phyloP scores from a whole-genome alignment of 306 rosid species.

The Vigna nakashimae region DNA sequence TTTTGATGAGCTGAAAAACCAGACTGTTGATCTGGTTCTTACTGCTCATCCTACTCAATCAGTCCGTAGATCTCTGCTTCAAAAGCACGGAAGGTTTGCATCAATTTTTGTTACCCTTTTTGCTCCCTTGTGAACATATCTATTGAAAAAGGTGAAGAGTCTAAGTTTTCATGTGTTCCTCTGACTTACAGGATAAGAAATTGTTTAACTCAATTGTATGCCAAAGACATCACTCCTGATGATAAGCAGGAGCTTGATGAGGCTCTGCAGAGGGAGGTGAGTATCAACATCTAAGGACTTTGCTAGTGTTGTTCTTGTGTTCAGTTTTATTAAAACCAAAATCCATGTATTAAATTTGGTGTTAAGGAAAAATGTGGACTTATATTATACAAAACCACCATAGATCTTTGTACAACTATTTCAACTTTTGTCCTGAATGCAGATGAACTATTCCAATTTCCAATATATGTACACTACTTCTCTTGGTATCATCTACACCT shows the following conservation, averaged over 20 bases:
- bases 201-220: slow-evolving; percentile 72
- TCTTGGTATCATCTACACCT: slow-evolving; percentile 16
- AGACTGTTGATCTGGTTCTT: slow-evolving; percentile 91
- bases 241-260: slow-evolving; percentile 94
- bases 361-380: not conserved
- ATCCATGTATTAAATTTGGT: not conserved
- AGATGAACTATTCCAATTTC: not conserved
- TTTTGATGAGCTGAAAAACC: slow-evolving; percentile 86
- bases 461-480: not conserved
- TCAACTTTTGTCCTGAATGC: not conserved
- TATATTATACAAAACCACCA: not conserved
- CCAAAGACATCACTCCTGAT: slow-evolving; percentile 85
- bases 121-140: not conserved
- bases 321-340: not conserved
- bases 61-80: slow-evolving; percentile 92
- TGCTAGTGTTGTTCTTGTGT: not conserved
- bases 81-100: slow-evolving; percentile 87
- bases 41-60: slow-evolving; percentile 99
- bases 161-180: slow-evolving; percentile 20
- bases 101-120: not conserved
- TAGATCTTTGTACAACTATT: not conserved
- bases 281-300: slow-evolving; percentile 30
- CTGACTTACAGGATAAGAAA: slow-evolving; percentile 69
- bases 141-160: slow-evolving; percentile 7
- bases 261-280: slow-evolving; percentile 94